Evolutionary conservation across 2,329 filamentous ascomycete genomes (phyloP).

Genomic region (Diplodia sapinea): DNA sequence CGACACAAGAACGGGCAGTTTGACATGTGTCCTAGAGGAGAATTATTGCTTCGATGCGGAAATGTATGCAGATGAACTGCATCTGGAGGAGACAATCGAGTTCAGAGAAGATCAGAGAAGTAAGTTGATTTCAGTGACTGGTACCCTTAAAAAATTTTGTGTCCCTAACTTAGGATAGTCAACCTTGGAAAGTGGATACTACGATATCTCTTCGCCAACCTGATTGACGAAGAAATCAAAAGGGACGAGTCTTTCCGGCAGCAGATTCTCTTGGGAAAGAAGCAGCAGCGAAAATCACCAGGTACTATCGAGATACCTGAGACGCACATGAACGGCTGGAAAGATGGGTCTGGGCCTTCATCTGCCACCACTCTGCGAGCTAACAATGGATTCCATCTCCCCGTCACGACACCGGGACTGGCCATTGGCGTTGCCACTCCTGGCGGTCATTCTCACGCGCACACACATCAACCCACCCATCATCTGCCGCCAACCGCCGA

Average conservation of each 20-base stretch:
- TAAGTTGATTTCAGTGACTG: conserved; percentile 58
- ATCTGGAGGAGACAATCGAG: conserved; percentile 73
- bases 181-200: conserved; percentile 97
- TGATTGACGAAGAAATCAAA: conserved; percentile 88
- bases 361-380: conserved; percentile 62
- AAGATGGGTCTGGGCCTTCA: conserved; percentile 48
- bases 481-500: conserved; percentile 49
- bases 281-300: conserved; percentile 64
- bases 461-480: conserved; percentile 39
- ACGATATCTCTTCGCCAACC: conserved; percentile 84
- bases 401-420: conserved; percentile 74
- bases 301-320: conserved; percentile 65
- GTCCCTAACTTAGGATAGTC: conserved; percentile 64
- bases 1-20: conserved; percentile 87
- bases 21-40: conserved; percentile 89
- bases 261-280: conserved; percentile 69
- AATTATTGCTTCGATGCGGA: conserved; percentile 98
- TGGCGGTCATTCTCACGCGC: conserved; percentile 44
- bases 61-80: conserved; percentile 90
- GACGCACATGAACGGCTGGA: conserved; percentile 54
- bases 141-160: too few species aligned
- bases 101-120: conserved; percentile 94
- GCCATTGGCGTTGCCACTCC: conserved; percentile 80
- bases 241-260: conserved; percentile 78
- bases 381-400: conserved; percentile 63